A percentile compares a stretch with the other conserved stretches of the same genome.
Conservation (phyloP, 1,284 basidiomycete genomes). For the Mycena sp. region DNA sequence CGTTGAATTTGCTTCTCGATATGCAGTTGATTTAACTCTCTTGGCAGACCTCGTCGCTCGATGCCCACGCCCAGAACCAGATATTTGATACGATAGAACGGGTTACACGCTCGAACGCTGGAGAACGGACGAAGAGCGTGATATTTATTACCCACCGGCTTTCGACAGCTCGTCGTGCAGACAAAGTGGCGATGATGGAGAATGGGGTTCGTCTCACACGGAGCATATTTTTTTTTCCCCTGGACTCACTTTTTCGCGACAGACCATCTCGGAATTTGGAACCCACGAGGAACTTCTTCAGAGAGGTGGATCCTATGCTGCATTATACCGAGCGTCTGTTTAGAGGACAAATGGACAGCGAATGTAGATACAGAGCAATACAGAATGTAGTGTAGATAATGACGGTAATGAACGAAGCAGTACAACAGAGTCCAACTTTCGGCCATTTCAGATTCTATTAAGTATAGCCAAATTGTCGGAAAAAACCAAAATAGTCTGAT, state of each 20-base stretch:
- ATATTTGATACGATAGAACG: constrained; percentile 78
- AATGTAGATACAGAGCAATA: too few relatives aligned
- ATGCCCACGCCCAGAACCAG: constrained; percentile 81
- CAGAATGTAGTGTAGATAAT: too few relatives aligned
- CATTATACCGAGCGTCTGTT: constrained; percentile 64
- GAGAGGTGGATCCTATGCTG: constrained; percentile 71
- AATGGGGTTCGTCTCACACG: constrained; percentile 63
- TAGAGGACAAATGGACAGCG: too few relatives aligned
- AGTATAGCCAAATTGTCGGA: too few relatives aligned
- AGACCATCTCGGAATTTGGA: constrained; percentile 85
- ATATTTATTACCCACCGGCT: constrained; percentile 88
- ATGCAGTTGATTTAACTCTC: constrained; percentile 15
- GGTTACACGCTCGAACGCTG: constrained; percentile 60
- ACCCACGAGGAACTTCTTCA: constrained; percentile 78
- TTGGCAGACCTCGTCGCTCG: constrained; percentile 77
- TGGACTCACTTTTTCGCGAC: constrained; percentile 12
- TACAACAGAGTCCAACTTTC: too few relatives aligned
- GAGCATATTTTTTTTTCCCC: too few relatives aligned
- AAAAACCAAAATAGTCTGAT: too few relatives aligned
- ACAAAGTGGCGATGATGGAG: constrained; percentile 89
- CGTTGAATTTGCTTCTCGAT: constrained; percentile 37
- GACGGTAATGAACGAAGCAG: too few relatives aligned
- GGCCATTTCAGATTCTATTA: too few relatives aligned
- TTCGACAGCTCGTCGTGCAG: constrained; percentile 79
- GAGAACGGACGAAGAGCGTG: constrained; percentile 72